A percentile compares a stretch with the other conserved stretches of the same genome.
phyloP scores from a whole-genome alignment of 305 asterid species.

The Fraxinus paxiana region DNA sequence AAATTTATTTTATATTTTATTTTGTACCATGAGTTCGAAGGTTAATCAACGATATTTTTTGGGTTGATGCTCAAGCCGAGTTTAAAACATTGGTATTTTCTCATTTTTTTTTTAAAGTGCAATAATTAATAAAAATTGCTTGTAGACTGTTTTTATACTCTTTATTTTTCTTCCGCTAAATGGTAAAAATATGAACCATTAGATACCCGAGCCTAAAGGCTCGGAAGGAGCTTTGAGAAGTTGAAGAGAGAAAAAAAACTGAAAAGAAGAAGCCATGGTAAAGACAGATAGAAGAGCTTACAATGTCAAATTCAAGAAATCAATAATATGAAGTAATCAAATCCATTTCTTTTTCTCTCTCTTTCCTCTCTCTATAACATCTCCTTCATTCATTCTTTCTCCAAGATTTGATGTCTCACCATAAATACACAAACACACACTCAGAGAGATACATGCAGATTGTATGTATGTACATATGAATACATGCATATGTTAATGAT shows the following conservation, averaged over 20 bases:
- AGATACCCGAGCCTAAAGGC: constrained; percentile 47
- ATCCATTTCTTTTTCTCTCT: constrained; percentile 23
- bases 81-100: neutral
- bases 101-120: neutral
- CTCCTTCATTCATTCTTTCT: constrained; percentile 32
- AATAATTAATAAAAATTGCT: neutral
- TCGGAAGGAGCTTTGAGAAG: constrained; percentile 40
- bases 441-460: constrained; percentile 18
- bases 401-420: constrained; percentile 25
- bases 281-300: constrained; percentile 13
- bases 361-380: constrained; percentile 34
- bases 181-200: constrained; percentile 29
- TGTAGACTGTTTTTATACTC: neutral
- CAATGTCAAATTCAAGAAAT: constrained; percentile 8
- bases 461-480: constrained; percentile 1
- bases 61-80: neutral
- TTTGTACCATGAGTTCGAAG: neutral
- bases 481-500: constrained; percentile 28
- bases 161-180: neutral
- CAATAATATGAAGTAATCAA: constrained; percentile 21
- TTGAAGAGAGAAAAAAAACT: constrained; percentile 13
- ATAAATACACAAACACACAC: constrained; percentile 15
- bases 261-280: constrained; percentile 22
- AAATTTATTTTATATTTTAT: neutral
- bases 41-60: neutral